Evolutionary conservation across 257 asterid genomes (phyloP).

Genomic region (Petrea volubilis): DNA sequence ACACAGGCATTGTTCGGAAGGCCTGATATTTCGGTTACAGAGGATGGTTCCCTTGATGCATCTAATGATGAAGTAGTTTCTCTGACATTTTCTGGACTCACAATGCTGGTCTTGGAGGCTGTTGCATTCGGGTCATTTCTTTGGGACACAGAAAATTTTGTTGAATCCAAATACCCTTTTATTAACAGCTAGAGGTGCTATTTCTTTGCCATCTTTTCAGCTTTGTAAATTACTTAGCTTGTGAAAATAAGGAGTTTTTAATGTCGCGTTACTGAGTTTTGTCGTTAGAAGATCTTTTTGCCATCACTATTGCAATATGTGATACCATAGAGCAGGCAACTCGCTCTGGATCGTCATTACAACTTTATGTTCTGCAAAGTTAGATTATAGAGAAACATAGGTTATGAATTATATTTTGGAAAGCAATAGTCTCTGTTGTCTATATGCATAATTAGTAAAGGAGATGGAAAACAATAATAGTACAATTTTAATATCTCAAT

Average conservation of each 20-base stretch:
- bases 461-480: too few species aligned
- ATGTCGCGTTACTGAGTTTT: too few species aligned
- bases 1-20: constrained; percentile 88
- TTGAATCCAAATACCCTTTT: constrained; percentile 68
- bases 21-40: constrained; percentile 70
- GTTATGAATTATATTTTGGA: background rate
- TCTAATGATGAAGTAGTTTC: constrained; percentile 66
- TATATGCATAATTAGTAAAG: background rate
- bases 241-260: too few species aligned
- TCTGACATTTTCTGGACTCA: constrained; percentile 68
- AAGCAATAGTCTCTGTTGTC: background rate
- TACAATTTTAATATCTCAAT: background rate
- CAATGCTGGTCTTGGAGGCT: constrained; percentile 85
- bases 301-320: constrained; percentile 12
- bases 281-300: too few species aligned
- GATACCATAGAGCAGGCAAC: background rate
- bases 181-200: constrained; percentile 47
- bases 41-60: constrained; percentile 69
- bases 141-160: constrained; percentile 83
- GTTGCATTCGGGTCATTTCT: constrained; percentile 88
- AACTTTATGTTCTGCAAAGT: background rate
- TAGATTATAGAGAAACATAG: background rate
- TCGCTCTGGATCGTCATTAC: background rate
- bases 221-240: constrained; percentile 19
- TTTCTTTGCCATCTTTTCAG: constrained; percentile 8